Conservation (phyloP, 2,329 filamentous ascomycete species). For the Aspergillus latus region DNA sequence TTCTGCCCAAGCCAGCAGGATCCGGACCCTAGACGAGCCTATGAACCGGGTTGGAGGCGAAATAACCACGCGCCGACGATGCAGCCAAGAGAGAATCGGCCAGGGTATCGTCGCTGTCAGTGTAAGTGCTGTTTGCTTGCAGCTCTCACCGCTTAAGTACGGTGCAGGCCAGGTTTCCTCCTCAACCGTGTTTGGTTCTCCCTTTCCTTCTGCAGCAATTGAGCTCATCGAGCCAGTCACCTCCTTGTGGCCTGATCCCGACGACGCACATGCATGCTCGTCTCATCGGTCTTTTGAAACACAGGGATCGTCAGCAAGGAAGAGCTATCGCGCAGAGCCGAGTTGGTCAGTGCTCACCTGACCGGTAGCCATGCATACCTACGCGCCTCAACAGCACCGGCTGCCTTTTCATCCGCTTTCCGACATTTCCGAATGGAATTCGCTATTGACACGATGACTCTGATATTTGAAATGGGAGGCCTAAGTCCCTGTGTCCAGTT, state of each 20-base stretch:
- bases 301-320: constrained; percentile 4
- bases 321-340: constrained; percentile 4
- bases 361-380: constrained; percentile 17
- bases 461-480: constrained; percentile 13
- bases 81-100: constrained; percentile 16
- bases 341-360: constrained; percentile 22
- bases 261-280: constrained; percentile 8
- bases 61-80: constrained; percentile 20
- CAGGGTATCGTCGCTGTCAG: constrained; percentile 13
- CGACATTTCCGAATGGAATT: constrained; percentile 37
- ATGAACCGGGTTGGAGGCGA: constrained; percentile 7
- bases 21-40: constrained; percentile 10
- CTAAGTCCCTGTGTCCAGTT: neutral
- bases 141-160: constrained; percentile 18
- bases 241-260: constrained; percentile 5
- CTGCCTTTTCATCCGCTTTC: constrained; percentile 19
- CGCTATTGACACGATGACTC: constrained; percentile 29
- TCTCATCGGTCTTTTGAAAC: constrained; percentile 8
- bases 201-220: neutral
- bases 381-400: constrained; percentile 17
- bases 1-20: constrained; percentile 27
- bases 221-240: constrained; percentile 4
- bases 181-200: neutral
- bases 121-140: neutral
- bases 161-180: constrained; percentile 5